A percentile compares a stretch with the other conserved stretches of the same genome.
These are phyloP conservation scores for Chalciporus pseudorubinellus DNA, from an alignment of 768 basidiomycete genomes.

Conservation along the genomic window DNA sequence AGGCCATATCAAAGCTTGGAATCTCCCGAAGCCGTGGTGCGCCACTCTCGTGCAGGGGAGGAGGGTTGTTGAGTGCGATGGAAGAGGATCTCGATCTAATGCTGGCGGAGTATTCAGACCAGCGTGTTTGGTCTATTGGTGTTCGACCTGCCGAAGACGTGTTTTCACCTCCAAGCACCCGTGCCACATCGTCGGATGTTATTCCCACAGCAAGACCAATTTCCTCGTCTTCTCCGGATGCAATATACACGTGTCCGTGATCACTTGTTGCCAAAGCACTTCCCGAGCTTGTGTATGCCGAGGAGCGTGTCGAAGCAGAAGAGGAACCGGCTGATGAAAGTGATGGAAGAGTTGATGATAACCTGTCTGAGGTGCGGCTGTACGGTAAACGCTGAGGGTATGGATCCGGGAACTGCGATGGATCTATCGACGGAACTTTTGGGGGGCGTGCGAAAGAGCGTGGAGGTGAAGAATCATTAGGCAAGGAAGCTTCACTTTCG, in stretches of 20 bases:
- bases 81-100: slow-evolving; percentile 72
- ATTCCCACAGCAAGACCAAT: slow-evolving; percentile 53
- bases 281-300: slow-evolving; percentile 73
- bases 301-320: slow-evolving; percentile 69
- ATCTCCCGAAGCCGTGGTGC: slow-evolving; percentile 54
- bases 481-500: slow-evolving; percentile 39
- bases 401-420: slow-evolving; percentile 68
- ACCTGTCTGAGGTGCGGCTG: slow-evolving; percentile 33
- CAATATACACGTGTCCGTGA: slow-evolving; percentile 64
- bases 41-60: slow-evolving; percentile 39
- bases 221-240: slow-evolving; percentile 56
- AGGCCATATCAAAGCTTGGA: slow-evolving; percentile 73
- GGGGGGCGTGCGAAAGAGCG: slow-evolving; percentile 42
- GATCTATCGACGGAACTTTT: slow-evolving; percentile 52
- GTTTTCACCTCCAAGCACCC: slow-evolving; percentile 55
- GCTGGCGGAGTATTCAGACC: slow-evolving; percentile 72
- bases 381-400: slow-evolving; percentile 60
- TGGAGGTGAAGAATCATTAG: slow-evolving; percentile 35
- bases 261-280: slow-evolving; percentile 61
- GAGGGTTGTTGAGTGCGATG: slow-evolving; percentile 46
- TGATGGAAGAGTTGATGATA: slow-evolving; percentile 47
- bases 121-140: slow-evolving; percentile 62
- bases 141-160: slow-evolving; percentile 47
- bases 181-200: slow-evolving; percentile 62
- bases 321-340: slow-evolving; percentile 73